Conservation (phyloP, 148 eudicot genomes). For the Rhododendron kiyosumense region DNA sequence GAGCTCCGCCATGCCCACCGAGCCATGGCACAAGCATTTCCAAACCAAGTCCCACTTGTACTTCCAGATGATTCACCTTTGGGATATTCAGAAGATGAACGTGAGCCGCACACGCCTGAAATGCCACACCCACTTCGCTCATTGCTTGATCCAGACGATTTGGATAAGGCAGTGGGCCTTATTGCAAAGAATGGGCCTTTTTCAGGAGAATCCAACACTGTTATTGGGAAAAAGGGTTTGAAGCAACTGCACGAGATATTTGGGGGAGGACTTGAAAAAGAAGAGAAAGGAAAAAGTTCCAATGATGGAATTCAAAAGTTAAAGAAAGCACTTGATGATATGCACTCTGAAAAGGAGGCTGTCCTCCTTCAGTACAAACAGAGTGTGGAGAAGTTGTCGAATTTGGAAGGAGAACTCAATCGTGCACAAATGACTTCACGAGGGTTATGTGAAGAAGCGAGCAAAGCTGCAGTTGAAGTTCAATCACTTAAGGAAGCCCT, state of each 20-base stretch:
- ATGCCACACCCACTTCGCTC: slow-evolving; percentile 32
- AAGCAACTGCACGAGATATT: slow-evolving; percentile 69
- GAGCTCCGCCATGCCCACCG: slow-evolving; percentile 90
- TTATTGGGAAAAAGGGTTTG: slow-evolving; percentile 44
- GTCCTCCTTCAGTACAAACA: slow-evolving; percentile 45
- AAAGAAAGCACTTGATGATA: slow-evolving; percentile 47
- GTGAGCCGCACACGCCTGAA: slow-evolving; percentile 47
- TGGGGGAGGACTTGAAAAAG: slow-evolving; percentile 22
- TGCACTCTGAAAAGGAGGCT: slow-evolving; percentile 58
- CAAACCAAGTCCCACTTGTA: slow-evolving; percentile 59
- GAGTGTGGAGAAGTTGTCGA: slow-evolving; percentile 52
- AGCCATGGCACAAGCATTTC: slow-evolving; percentile 83
- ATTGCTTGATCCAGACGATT: slow-evolving; percentile 39
- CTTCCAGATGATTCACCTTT: slow-evolving; percentile 62
- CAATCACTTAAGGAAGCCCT: slow-evolving; percentile 58
- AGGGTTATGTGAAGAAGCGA: slow-evolving; percentile 39
- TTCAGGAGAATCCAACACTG: slow-evolving; percentile 23
- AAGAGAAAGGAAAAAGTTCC: slow-evolving; percentile 20
- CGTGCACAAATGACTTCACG: slow-evolving; percentile 42
- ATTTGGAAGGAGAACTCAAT: slow-evolving; percentile 53
- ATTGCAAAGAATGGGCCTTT: slow-evolving; percentile 18
- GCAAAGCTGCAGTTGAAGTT: slow-evolving; percentile 53
- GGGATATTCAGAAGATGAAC: slow-evolving; percentile 23
- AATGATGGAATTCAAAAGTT: slow-evolving; percentile 42
- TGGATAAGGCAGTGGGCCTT: slow-evolving; percentile 15